Base-by-base conservation (phyloP, 2,329 filamentous ascomycete genomes). In the Stachybotrys echinatus region DNA sequence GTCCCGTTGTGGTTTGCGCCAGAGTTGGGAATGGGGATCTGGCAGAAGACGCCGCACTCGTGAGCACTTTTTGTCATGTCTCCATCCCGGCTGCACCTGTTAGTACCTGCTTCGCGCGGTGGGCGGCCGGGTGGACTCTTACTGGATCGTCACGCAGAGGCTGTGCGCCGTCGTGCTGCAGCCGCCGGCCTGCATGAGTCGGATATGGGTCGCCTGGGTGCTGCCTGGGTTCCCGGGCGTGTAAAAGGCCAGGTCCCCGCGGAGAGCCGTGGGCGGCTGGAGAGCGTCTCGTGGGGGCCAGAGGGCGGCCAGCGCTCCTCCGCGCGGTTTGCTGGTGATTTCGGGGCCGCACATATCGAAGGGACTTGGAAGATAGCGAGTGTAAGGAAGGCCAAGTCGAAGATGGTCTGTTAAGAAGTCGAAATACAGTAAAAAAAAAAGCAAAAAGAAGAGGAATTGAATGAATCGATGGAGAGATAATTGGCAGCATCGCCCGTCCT, bases 251-350 rank as follows among this genome's bases (percentile, higher is more conserved):
- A 77, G 63, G 38, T 74, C 70, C n/a, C 65, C 69, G 14, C 57
- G 53, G 2, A 66, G 40, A 6, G 48, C 54, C 20, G n/a, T 27
- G 10, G 14, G 27, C 27, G 27, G 17, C n/a, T 18, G 14, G 46
- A 39, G 20, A 21, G 52, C 39, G 23, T 37, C 5, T 40, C 17
- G 38, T 23, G 45, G 23, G 6, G 48, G 51, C 3, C 45, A 67
- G 43, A 77, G 67, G 6, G 74, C 71, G 7, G 65, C 74, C 46
- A 77, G 66, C 17, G 74, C 74, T 31, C 74, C 74, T 50, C 74
- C 73, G 38, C 67, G 65, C 10, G 73, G 70, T 44, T 66, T 61
- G 50, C 69, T 65, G 12, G 67, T 65, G 49, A 56, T 66, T 46
- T 75, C 67, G 5, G 68, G 67, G 42, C 74, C 73, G 53, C 74